phyloP scores from a whole-genome alignment of 2,329 filamentous ascomycete genomes.

The Aaosphaeria arxii region DNA sequence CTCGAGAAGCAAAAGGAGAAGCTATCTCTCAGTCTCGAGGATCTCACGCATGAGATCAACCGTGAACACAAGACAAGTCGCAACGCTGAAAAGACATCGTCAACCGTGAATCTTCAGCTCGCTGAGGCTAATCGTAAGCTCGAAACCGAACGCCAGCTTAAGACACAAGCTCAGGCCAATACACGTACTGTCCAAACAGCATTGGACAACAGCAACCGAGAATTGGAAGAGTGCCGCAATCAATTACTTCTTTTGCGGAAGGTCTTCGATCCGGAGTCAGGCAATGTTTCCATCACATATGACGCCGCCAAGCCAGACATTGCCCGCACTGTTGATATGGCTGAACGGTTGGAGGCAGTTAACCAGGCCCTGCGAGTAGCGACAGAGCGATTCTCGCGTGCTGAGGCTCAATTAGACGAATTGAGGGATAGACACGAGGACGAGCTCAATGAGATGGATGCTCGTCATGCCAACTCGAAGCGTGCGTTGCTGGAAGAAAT shows the following conservation, averaged over 20 bases:
- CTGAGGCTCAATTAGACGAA: conserved; percentile 78
- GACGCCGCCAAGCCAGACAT: conserved; percentile 69
- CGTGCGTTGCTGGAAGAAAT: conserved; percentile 84
- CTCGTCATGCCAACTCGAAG: conserved; percentile 60
- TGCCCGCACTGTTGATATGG: conserved; percentile 66
- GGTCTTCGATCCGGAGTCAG: conserved; percentile 76
- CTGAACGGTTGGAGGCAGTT: conserved; percentile 81
- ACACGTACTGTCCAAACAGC: conserved; percentile 76
- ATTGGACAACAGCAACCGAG: conserved; percentile 75
- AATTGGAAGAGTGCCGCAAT: conserved; percentile 74
- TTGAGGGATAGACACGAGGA: conserved; percentile 72
- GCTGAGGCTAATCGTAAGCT: conserved; percentile 86
- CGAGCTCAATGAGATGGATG: conserved; percentile 64
- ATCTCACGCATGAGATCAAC: conserved; percentile 87
- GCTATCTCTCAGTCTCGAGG: conserved; percentile 80
- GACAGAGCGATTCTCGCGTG: conserved; percentile 74
- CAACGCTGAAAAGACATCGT: conserved; percentile 85
- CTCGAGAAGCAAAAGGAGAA: conserved; percentile 95
- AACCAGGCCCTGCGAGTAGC: conserved; percentile 85
- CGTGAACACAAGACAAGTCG: conserved; percentile 86
- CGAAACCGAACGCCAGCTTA: conserved; percentile 84
- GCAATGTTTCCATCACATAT: conserved; percentile 64
- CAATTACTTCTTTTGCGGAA: conserved; percentile 82
- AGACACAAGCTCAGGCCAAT: conserved; percentile 80
- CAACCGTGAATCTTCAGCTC: conserved; percentile 74